These are phyloP conservation scores for Glarea lozoyensis DNA, from an alignment of 495 filamentous ascomycete species.

Conservation along the genomic window DNA sequence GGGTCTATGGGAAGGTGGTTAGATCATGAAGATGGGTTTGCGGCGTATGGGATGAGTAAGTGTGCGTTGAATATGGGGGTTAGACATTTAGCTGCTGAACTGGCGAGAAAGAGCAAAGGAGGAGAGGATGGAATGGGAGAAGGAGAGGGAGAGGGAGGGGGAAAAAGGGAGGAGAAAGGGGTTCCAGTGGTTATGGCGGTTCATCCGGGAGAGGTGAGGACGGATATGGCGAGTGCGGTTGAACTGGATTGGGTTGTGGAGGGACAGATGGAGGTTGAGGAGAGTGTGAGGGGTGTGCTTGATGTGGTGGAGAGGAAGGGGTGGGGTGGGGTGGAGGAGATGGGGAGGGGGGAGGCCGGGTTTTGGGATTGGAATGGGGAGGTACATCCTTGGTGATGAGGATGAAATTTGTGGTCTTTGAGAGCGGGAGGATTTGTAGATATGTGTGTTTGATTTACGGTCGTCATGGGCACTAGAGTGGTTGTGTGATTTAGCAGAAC, in stretches of 20 bases:
- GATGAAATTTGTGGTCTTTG: too few relatives aligned
- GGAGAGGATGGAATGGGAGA: too few relatives aligned
- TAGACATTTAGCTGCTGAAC: constrained; percentile 45
- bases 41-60: constrained; percentile 48
- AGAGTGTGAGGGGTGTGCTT: constrained; percentile 42
- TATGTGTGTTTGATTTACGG: too few relatives aligned
- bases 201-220: constrained; percentile 49
- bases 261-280: constrained; percentile 37
- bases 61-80: constrained; percentile 49
- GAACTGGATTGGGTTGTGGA: constrained; percentile 39
- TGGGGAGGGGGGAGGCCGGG: constrained; percentile 40
- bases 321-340: constrained; percentile 21
- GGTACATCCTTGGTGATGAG: constrained; percentile 25
- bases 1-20: constrained; percentile 28
- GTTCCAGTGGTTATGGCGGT: constrained; percentile 41
- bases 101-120: constrained; percentile 40
- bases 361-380: constrained; percentile 49
- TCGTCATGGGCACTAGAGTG: too few relatives aligned
- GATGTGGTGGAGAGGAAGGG: constrained; percentile 39
- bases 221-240: constrained; percentile 41
- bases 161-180: too few relatives aligned
- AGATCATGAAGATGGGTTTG: constrained; percentile 49
- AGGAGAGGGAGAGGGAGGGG: constrained; percentile 4
- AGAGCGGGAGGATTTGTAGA: too few relatives aligned
- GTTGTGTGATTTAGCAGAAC: too few relatives aligned